Evolutionary conservation across 2,329 filamentous ascomycete genomes (phyloP).

Genomic region (Aspergillus caelatus): DNA sequence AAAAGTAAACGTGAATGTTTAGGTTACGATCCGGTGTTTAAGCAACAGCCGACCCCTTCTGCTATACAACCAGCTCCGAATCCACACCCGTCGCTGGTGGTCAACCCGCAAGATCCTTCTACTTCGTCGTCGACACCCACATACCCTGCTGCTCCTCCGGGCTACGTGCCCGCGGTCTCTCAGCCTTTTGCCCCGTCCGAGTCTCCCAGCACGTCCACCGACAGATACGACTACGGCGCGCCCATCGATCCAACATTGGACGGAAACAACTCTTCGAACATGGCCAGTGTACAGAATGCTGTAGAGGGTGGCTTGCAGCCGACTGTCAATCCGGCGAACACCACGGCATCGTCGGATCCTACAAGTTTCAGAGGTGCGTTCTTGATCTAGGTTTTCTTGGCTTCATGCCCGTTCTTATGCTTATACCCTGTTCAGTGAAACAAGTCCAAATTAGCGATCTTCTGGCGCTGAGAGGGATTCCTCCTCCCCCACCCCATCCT

Average conservation of each 20-base stretch:
- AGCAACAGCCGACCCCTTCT: constrained; percentile 70
- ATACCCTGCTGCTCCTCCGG: constrained; percentile 42
- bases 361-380: constrained; percentile 54
- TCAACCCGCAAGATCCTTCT: constrained; percentile 43
- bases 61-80: constrained; percentile 65
- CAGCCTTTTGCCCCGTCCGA: constrained; percentile 45
- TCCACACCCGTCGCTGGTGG: constrained; percentile 45
- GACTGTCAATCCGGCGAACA: constrained; percentile 28
- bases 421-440: constrained; percentile 57
- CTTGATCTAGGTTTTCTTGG: constrained; percentile 17
- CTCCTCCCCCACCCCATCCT: constrained; percentile 59
- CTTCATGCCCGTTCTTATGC: constrained; percentile 24
- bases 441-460: constrained; percentile 76
- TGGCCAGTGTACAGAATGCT: constrained; percentile 39
- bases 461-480: constrained; percentile 63
- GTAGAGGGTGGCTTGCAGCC: constrained; percentile 31
- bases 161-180: constrained; percentile 42
- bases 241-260: constrained; percentile 70
- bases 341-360: constrained; percentile 38
- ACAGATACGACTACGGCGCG: constrained; percentile 60
- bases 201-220: constrained; percentile 42
- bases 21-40: constrained; percentile 70
- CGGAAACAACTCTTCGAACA: constrained; percentile 36
- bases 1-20: constrained; percentile 70
- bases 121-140: constrained; percentile 25